phyloP scores from a whole-genome alignment of 768 basidiomycete genomes.

The Leccinellum rugosiceps region DNA sequence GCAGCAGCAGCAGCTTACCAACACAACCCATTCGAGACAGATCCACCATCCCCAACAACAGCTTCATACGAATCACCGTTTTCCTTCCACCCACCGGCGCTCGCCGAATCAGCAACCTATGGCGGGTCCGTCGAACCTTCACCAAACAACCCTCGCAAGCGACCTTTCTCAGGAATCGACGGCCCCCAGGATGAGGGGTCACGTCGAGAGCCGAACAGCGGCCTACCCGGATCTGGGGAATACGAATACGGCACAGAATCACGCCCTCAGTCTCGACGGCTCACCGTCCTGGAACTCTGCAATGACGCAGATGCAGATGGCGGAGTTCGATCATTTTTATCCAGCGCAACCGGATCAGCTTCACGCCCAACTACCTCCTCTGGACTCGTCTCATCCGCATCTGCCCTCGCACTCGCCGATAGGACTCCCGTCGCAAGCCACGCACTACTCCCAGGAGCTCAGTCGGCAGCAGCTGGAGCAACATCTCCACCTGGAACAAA shows the following conservation, averaged over 20 bases:
- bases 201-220: constrained; percentile 36
- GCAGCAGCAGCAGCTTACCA: constrained; percentile 32
- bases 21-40: constrained; percentile 28
- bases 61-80: constrained; percentile 62
- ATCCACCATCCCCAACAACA: constrained; percentile 29
- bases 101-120: constrained; percentile 36
- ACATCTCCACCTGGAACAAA: constrained; percentile 34
- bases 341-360: constrained; percentile 30
- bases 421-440: constrained; percentile 31
- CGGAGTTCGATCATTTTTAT: constrained; percentile 47
- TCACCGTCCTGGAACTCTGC: constrained; percentile 88
- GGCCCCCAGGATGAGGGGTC: constrained; percentile 39
- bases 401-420: constrained; percentile 52
- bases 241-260: constrained; percentile 74
- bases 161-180: constrained; percentile 60
- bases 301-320: constrained; percentile 59
- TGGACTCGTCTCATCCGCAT: constrained; percentile 46
- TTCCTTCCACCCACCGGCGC: constrained; percentile 71
- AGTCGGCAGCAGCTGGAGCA: constrained; percentile 42
- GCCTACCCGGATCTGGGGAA: constrained; percentile 32
- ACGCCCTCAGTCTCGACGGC: constrained; percentile 73
- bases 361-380: constrained; percentile 45
- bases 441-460: constrained; percentile 48
- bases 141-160: constrained; percentile 54
- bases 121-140: constrained; percentile 32